Evolutionary conservation across 192 early-diverging fungal genomes (phyloP).

Genomic region (Gonapodya sp.): DNA sequence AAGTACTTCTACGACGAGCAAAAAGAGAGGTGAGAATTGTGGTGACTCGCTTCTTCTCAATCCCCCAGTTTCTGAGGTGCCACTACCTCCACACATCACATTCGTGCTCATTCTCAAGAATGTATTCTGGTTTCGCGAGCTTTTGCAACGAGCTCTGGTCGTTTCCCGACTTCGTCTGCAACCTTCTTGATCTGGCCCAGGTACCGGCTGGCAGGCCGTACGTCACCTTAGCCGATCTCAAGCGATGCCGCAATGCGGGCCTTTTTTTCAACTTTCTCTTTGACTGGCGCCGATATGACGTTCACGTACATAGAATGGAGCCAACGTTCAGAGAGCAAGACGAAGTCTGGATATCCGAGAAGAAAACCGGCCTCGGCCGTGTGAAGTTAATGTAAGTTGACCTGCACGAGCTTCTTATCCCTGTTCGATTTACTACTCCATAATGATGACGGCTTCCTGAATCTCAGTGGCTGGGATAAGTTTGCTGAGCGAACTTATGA

Average conservation of each 20-base stretch:
- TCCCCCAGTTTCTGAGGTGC: conserved; percentile 21
- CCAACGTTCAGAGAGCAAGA: conserved; percentile 44
- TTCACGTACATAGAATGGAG: conserved; percentile 38
- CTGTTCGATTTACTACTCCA: too few relatives aligned
- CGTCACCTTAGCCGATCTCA: conserved; percentile 38
- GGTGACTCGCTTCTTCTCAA: conserved; percentile 23
- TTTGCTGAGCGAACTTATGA: conserved; percentile 47
- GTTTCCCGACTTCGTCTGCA: conserved; percentile 45
- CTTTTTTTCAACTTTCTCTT: conserved; percentile 53
- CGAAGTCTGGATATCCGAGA: conserved; percentile 30
- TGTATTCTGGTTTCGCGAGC: not conserved
- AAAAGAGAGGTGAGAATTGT: conserved; percentile 47
- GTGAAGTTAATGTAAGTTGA: conserved; percentile 33
- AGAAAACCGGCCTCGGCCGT: conserved; percentile 11
- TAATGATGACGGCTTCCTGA: not conserved
- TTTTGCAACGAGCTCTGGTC: conserved; percentile 27
- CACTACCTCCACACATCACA: too few relatives aligned
- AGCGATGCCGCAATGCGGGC: conserved; percentile 23
- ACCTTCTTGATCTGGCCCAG: conserved; percentile 16
- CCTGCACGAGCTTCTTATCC: too few relatives aligned
- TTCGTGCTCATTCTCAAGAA: not conserved
- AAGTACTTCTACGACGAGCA: conserved; percentile 81
- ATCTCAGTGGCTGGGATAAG: conserved; percentile 47
- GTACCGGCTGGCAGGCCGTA: not conserved
- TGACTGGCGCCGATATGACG: conserved; percentile 47